Evolutionary conservation across 768 basidiomycete genomes (phyloP).

Genomic region (Lactifluus echinatus): DNA sequence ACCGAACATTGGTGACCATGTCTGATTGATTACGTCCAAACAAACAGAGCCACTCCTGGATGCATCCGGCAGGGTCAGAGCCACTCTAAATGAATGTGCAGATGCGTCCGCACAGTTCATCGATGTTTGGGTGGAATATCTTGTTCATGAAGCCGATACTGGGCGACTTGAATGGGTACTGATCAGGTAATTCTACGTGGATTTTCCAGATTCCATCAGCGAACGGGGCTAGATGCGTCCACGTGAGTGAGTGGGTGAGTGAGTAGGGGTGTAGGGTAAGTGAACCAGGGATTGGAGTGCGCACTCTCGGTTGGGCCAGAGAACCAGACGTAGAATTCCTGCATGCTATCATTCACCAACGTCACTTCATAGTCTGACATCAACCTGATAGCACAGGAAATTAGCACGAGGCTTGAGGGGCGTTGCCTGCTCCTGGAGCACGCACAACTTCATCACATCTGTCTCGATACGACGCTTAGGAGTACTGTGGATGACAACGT

Average conservation of each 20-base stretch:
- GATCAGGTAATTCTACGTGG: slow-evolving; percentile 96
- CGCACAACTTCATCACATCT: slow-evolving; percentile 98
- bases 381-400: slow-evolving; percentile 43
- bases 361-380: slow-evolving; percentile 99
- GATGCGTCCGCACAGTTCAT: slow-evolving; percentile 66
- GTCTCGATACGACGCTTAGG: slow-evolving; percentile 96
- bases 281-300: slow-evolving; percentile 26
- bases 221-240: slow-evolving; percentile 65
- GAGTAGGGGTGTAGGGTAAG: not conserved
- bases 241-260: not conserved
- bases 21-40: slow-evolving; percentile 97
- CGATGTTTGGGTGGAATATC: slow-evolving; percentile 99
- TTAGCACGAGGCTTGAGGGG: not conserved
- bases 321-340: slow-evolving; percentile 97
- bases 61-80: slow-evolving; percentile 11
- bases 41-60: slow-evolving; percentile 93
- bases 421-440: not conserved
- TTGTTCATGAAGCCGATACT: slow-evolving; percentile 99
- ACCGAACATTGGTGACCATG: slow-evolving; percentile 99
- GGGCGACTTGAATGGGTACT: slow-evolving; percentile 98
- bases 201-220: slow-evolving; percentile 99
- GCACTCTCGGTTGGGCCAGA: slow-evolving; percentile 89
- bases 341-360: slow-evolving; percentile 97
- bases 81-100: slow-evolving; percentile 13
- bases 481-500: slow-evolving; percentile 47